Evolutionary conservation across 2,329 filamentous ascomycete genomes (phyloP).

Genomic region (Venturia effusa): DNA sequence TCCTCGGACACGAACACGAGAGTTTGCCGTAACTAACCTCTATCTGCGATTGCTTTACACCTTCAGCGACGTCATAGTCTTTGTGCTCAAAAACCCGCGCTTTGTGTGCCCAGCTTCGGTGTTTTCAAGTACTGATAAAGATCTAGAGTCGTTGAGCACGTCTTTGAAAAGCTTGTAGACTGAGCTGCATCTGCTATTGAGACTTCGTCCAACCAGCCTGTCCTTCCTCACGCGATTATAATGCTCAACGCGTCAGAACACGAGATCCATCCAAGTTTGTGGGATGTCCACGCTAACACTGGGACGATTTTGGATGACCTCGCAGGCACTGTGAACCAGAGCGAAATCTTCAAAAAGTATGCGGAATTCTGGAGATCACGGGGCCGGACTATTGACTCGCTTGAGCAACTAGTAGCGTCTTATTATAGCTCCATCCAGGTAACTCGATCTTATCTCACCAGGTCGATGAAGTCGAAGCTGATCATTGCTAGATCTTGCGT

Average conservation of each 20-base stretch:
- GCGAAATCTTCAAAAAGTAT: constrained; percentile 28
- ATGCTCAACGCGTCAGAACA: constrained; percentile 38
- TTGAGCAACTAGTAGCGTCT: constrained; percentile 36
- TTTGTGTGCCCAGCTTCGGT: neutral
- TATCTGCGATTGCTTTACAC: constrained; percentile 33
- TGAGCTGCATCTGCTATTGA: constrained; percentile 41
- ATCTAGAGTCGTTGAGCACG: constrained; percentile 29
- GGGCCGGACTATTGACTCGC: constrained; percentile 31
- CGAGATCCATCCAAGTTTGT: constrained; percentile 29
- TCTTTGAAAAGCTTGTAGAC: constrained; percentile 34
- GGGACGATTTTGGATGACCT: constrained; percentile 27
- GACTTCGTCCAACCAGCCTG: constrained; percentile 44
- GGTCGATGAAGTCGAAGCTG: too few species aligned
- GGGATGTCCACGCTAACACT: constrained; percentile 34
- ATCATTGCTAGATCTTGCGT: constrained; percentile 31
- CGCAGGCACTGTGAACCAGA: constrained; percentile 23
- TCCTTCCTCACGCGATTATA: constrained; percentile 44
- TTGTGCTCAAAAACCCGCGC: constrained; percentile 27
- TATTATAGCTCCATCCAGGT: constrained; percentile 39
- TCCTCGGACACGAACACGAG: constrained; percentile 19
- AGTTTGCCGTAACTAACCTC: constrained; percentile 28
- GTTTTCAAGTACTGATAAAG: neutral
- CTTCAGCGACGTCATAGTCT: constrained; percentile 34
- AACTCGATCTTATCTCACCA: neutral
- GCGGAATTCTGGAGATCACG: constrained; percentile 32